phyloP scores from a whole-genome alignment of 495 filamentous ascomycete species.

The Aspergillus nidulans region DNA sequence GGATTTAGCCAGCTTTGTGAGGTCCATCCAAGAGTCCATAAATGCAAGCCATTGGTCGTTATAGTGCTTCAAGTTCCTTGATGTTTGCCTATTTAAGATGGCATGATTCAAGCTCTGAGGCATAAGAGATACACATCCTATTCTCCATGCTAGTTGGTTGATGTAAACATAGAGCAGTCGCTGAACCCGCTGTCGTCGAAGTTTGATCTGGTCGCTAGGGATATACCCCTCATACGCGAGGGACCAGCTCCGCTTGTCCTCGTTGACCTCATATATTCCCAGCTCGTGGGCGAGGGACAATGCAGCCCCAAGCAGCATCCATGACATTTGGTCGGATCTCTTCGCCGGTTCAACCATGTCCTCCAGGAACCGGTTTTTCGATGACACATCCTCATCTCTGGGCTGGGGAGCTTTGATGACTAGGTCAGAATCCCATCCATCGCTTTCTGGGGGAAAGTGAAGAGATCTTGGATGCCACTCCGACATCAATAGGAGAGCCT shows the following conservation, averaged over 20 bases:
- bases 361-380: slow-evolving; percentile 38
- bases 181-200: slow-evolving; percentile 41
- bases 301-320: slow-evolving; percentile 51
- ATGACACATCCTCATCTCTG: slow-evolving; percentile 18
- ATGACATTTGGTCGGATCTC: slow-evolving; percentile 54
- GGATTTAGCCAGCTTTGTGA: slow-evolving; percentile 50
- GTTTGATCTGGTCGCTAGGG: slow-evolving; percentile 33
- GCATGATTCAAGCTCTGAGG: slow-evolving; percentile 46
- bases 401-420: slow-evolving; percentile 21
- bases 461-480: slow-evolving; percentile 54
- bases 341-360: slow-evolving; percentile 50
- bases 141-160: slow-evolving; percentile 50
- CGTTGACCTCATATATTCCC: slow-evolving; percentile 46
- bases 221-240: slow-evolving; percentile 25
- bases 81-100: slow-evolving; percentile 31
- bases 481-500: slow-evolving; percentile 49
- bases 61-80: slow-evolving; percentile 24
- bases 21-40: slow-evolving; percentile 51
- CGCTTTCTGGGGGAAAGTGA: slow-evolving; percentile 49
- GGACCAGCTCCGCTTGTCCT: slow-evolving; percentile 17
- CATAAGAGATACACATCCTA: slow-evolving; percentile 50
- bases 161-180: slow-evolving; percentile 50
- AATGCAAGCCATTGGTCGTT: slow-evolving; percentile 40
- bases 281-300: slow-evolving; percentile 50
- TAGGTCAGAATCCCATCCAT: slow-evolving; percentile 46